Conservation (phyloP, 2,329 filamentous ascomycete genomes). For the Aspergillus sp. region DNA sequence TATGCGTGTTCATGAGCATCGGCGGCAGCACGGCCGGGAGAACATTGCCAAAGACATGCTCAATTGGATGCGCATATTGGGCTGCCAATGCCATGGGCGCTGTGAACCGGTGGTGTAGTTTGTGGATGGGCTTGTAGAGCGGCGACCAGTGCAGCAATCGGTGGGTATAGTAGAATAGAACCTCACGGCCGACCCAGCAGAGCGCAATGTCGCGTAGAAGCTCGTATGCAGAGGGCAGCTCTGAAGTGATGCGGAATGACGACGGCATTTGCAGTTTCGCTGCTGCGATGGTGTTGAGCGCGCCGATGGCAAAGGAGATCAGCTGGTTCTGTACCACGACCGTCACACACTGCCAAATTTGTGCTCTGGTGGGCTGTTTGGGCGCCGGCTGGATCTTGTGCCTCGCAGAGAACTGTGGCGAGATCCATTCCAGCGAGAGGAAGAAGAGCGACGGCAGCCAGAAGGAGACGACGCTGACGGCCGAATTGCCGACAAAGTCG, state of each 20-base stretch:
- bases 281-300: background rate
- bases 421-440: conserved; percentile 43
- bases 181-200: conserved; percentile 48
- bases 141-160: conserved; percentile 52
- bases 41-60: conserved; percentile 56
- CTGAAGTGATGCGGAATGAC: background rate
- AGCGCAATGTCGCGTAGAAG: conserved; percentile 44
- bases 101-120: conserved; percentile 57
- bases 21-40: conserved; percentile 54
- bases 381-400: conserved; percentile 58
- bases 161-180: conserved; percentile 59
- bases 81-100: conserved; percentile 57
- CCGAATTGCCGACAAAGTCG: background rate
- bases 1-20: conserved; percentile 47
- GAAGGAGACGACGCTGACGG: conserved; percentile 14
- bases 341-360: conserved; percentile 42
- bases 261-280: conserved; percentile 7
- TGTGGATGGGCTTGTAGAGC: conserved; percentile 55
- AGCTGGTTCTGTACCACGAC: conserved; percentile 52
- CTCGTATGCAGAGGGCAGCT: background rate
- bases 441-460: conserved; percentile 38
- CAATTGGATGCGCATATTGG: conserved; percentile 58
- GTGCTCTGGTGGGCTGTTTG: conserved; percentile 50
- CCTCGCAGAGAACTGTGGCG: conserved; percentile 50
- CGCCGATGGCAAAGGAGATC: conserved; percentile 40